These are phyloP conservation scores for Diaporthe sp. DNA, from an alignment of 2,329 filamentous ascomycete genomes.

Conservation along the genomic window DNA sequence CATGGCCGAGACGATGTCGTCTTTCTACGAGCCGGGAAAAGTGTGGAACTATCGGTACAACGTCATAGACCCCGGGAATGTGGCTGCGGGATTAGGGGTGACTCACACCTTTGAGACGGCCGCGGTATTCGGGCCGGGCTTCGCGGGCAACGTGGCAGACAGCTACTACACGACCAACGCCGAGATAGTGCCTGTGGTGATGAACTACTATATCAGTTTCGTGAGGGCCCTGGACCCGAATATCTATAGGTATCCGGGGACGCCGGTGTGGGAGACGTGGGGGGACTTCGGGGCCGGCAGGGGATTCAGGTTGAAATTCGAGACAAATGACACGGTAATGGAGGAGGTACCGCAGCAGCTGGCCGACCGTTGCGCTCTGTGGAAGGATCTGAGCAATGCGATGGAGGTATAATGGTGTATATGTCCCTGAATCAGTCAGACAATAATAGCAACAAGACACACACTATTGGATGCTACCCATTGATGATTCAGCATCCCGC, in stretches of 20 bases:
- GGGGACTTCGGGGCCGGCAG: conserved; percentile 43
- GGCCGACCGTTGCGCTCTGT: conserved; percentile 56
- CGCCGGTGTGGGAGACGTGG: conserved; percentile 61
- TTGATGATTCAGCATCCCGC: background rate
- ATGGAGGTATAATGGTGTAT: conserved; percentile 49
- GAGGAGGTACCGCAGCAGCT: conserved; percentile 54
- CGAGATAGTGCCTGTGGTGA: conserved; percentile 60
- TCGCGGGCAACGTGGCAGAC: conserved; percentile 45
- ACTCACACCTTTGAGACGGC: conserved; percentile 62
- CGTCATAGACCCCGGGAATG: conserved; percentile 56
- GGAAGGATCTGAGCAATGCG: conserved; percentile 53
- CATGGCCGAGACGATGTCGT: conserved; percentile 65
- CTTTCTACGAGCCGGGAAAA: conserved; percentile 51
- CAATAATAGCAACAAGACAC: conserved; percentile 1
- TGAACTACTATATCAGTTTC: conserved; percentile 66
- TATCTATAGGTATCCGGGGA: conserved; percentile 47
- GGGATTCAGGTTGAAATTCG: conserved; percentile 55
- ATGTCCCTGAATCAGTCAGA: conserved; percentile 17
- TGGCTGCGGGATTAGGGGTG: conserved; percentile 59
- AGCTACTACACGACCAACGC: conserved; percentile 63
- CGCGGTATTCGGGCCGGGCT: conserved; percentile 63
- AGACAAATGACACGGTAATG: conserved; percentile 57
- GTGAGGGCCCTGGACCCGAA: conserved; percentile 63
- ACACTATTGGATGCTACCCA: background rate
- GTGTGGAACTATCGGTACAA: conserved; percentile 66